Evolutionary conservation across 768 basidiomycete species (phyloP).

Genomic region (Lactarius trivialis): DNA sequence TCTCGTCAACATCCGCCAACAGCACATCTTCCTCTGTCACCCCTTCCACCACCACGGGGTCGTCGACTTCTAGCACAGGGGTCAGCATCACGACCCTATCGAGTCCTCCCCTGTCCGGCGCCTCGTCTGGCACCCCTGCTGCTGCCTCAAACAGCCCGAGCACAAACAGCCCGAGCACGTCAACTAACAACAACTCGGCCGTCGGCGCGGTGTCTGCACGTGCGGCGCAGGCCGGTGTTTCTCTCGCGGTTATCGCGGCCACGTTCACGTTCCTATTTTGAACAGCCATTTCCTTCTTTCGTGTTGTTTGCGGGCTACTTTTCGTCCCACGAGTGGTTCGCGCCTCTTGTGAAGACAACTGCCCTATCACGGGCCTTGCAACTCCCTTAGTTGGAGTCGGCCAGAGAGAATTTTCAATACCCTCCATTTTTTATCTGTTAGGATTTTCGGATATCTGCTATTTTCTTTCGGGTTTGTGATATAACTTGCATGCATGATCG

Average conservation of each 20-base stretch:
- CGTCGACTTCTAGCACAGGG: not conserved
- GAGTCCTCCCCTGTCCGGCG: not conserved
- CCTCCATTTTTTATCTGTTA: not conserved
- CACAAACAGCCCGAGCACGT: not conserved
- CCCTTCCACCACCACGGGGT: not conserved
- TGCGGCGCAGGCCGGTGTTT: slow-evolving; percentile 6
- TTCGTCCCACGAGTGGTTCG: not conserved
- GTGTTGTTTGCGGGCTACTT: not conserved
- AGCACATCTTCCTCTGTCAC: not conserved
- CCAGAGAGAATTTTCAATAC: not conserved
- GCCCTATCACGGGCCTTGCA: not conserved
- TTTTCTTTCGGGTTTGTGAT: not conserved
- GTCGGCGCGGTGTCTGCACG: slow-evolving; percentile 6
- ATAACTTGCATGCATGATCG: not conserved
- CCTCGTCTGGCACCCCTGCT: not conserved
- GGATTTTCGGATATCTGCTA: not conserved
- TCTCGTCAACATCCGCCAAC: not conserved
- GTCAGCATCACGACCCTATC: not conserved
- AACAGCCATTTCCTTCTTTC: not conserved
- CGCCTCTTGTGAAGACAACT: not conserved
- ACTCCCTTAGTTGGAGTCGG: not conserved
- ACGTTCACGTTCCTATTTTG: slow-evolving; percentile 17
- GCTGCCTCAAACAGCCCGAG: not conserved
- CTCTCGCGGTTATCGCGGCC: slow-evolving; percentile 15
- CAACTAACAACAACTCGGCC: not conserved